Conservation (phyloP, 345 rosid genomes). For the Eucalyptus pauciflora region DNA sequence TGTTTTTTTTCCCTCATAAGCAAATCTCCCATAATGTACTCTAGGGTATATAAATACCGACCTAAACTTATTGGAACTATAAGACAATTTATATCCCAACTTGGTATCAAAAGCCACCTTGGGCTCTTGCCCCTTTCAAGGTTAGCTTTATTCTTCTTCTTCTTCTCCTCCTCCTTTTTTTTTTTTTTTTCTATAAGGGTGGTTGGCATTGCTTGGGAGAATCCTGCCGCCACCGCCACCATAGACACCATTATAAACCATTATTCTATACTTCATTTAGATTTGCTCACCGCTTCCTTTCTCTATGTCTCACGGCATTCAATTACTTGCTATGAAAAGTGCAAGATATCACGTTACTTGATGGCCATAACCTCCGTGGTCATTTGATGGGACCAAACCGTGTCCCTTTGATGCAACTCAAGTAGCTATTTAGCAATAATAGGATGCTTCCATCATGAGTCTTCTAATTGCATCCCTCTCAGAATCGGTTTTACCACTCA, state of each 20-base stretch:
- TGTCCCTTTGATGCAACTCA: neutral
- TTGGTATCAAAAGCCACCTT: accelerated
- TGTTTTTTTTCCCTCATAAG: no score
- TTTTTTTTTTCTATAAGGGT: no score
- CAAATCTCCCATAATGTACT: neutral
- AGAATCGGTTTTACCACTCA: no score
- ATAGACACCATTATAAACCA: accelerated
- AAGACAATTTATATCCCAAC: neutral
- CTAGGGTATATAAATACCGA: neutral
- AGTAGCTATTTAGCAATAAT: neutral
- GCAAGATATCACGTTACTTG: neutral
- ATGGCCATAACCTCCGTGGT: neutral
- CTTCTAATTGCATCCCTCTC: no score
- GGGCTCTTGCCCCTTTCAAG: neutral
- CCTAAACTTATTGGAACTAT: neutral
- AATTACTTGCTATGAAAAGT: neutral
- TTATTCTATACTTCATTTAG: no score
- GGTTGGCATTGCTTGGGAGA: no score
- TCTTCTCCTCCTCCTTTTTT: accelerated
- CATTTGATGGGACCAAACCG: neutral
- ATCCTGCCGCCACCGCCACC: accelerated
- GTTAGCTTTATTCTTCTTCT: no score
- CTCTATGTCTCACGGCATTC: no score
- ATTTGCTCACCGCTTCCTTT: no score
- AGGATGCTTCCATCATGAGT: neutral